These are phyloP conservation scores for Claviceps africana DNA, from an alignment of 2,329 filamentous ascomycete species.

Conservation along the genomic window DNA sequence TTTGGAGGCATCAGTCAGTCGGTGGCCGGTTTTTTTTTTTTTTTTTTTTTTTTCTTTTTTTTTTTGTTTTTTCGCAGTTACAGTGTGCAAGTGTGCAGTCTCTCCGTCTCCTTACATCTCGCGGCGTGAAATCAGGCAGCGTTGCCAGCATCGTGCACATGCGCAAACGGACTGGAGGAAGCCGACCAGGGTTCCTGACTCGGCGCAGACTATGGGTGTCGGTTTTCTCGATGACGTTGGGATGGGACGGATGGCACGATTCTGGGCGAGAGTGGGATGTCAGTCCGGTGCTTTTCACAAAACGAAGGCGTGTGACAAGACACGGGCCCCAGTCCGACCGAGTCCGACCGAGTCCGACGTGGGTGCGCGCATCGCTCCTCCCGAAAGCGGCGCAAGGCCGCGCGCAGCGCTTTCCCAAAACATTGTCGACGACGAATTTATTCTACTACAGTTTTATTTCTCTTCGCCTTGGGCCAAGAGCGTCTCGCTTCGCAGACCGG, in stretches of 20 bases:
- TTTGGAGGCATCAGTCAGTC: neutral
- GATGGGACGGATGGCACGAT: neutral
- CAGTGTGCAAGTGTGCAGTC: no score
- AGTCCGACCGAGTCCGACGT: no score
- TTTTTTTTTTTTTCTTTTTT: neutral
- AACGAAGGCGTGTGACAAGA: no score
- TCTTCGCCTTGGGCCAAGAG: no score
- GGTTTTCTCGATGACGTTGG: neutral
- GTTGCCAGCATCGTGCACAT: slow-evolving; percentile 40
- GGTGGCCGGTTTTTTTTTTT: neutral
- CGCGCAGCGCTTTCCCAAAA: neutral
- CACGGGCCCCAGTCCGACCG: no score
- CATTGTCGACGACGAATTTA: neutral
- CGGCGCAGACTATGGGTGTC: neutral
- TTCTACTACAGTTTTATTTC: no score
- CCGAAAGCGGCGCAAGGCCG: neutral
- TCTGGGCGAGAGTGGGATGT: neutral
- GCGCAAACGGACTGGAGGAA: neutral
- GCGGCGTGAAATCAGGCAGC: slow-evolving; percentile 53
- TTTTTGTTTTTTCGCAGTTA: no score
- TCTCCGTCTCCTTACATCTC: slow-evolving; percentile 51
- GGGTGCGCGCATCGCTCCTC: no score
- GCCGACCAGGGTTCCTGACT: neutral
- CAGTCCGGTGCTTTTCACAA: neutral
- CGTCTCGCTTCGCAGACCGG: no score